These are phyloP conservation scores for Lentinula sp. DNA, from an alignment of 768 basidiomycete genomes.

Conservation along the genomic window DNA sequence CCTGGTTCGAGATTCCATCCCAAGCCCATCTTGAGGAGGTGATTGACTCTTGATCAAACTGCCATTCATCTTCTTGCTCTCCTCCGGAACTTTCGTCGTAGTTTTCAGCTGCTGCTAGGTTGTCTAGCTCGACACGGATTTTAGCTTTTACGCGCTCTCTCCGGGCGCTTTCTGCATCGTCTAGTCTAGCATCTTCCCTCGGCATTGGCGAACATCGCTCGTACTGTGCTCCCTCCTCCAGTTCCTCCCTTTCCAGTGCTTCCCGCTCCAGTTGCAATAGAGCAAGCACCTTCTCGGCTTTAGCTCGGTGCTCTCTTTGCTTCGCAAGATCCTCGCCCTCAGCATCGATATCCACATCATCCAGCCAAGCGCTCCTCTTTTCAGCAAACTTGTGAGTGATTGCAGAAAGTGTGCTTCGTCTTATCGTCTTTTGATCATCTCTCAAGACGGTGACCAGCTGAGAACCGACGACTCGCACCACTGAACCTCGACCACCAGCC, in stretches of 20 bases:
- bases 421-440: not conserved
- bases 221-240: not conserved
- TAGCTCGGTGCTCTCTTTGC: not conserved
- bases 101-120: not conserved
- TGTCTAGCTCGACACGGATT: not conserved
- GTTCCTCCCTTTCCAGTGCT: not conserved
- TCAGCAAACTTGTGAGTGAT: not conserved
- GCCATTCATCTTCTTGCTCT: not conserved
- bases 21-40: not conserved
- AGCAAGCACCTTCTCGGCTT: not conserved
- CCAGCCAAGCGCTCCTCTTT: not conserved
- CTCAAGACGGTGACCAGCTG: not conserved
- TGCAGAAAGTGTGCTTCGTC: not conserved
- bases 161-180: not conserved
- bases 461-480: not conserved
- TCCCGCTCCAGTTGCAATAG: not conserved
- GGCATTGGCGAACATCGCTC: too few species aligned
- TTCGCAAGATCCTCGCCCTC: not conserved
- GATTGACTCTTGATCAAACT: not conserved
- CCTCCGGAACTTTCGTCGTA: not conserved
- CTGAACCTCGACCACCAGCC: not conserved
- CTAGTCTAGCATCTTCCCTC: not conserved
- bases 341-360: not conserved
- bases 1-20: not conserved
- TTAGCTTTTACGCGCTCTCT: not conserved